Evolutionary conservation across 352 stramenopile species (phyloP).

Genomic region (Phytophthora pistaciae): DNA sequence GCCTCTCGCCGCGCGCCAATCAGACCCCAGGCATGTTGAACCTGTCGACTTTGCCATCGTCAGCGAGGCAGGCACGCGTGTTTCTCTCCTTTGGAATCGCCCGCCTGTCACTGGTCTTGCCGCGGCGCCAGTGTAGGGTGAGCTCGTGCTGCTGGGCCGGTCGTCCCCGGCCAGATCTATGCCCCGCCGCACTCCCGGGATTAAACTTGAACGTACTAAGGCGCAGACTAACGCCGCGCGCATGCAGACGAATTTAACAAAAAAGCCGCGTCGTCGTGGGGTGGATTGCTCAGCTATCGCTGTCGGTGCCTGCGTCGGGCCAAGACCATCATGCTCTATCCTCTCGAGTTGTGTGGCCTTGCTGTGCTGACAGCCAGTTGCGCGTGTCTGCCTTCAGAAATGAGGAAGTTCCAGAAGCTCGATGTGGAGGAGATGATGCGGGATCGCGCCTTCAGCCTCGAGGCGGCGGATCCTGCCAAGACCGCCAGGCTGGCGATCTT

Average conservation of each 20-base stretch:
- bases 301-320: neutral
- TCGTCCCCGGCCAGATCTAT: slow-evolving; percentile 7
- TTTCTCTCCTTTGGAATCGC: neutral
- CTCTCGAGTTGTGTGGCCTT: slow-evolving; percentile 17
- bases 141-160: slow-evolving; percentile 3
- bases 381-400: slow-evolving; percentile 21
- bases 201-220: slow-evolving; percentile 13
- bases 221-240: slow-evolving; percentile 14
- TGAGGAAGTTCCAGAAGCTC: slow-evolving; percentile 14
- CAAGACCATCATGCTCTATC: slow-evolving; percentile 11
- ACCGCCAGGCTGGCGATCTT: neutral
- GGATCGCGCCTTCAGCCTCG: slow-evolving; percentile 3
- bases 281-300: slow-evolving; percentile 30
- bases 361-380: slow-evolving; percentile 7
- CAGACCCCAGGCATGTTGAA: slow-evolving; percentile 1
- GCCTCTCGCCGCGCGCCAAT: neutral
- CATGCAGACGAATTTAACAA: slow-evolving; percentile 29
- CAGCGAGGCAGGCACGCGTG: slow-evolving; percentile 12
- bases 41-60: slow-evolving; percentile 1
- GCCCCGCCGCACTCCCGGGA: slow-evolving; percentile 16
- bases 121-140: slow-evolving; percentile 8
- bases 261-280: slow-evolving; percentile 13
- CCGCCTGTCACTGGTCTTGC: neutral
- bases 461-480: slow-evolving; percentile 6
- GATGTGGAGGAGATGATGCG: slow-evolving; percentile 9